Evolutionary conservation across 495 filamentous ascomycete genomes (phyloP), one percentile per base, ranked within the genome.

Genomic region (Neurospora cerealis): DNA sequence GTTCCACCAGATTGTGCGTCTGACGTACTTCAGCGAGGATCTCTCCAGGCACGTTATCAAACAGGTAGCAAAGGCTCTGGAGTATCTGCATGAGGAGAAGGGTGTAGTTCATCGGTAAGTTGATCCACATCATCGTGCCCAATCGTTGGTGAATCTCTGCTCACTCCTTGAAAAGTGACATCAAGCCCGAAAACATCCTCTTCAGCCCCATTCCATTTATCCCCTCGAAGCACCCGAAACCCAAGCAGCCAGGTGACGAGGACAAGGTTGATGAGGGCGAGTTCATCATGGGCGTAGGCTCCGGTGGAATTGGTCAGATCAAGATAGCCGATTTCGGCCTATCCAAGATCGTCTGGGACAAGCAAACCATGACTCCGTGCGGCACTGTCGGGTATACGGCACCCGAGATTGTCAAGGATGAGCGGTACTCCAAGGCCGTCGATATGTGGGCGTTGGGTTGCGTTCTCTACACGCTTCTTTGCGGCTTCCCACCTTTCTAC

Each of bases 381-480:
- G 96, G 96, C 40, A 99, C 96, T 4, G 96, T 98, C 72, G 96
- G 96, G 39, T 99, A 99, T 81, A 98, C 96, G 19, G 96, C 96
- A n/a, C 96, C 96, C 6, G 96, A 99, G 81, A 99, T 99, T 70
- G 96, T 99, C 71, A 98, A 98, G 83, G 96, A 99, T 83, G 96
- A 99, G 81, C 90, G 95, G 44, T 99, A 99, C 79, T 98, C 96
- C 8, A 99, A 98, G 85, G 95, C 93, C 77, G 96, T 99, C 48
- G 96, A 99, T 76, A 99, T 99, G 96, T 99, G 96, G 96, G 96
- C 96, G 15, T 82, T 99, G 44, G 96, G 96, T 13, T 99, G 96
- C 83, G 96, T 99, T 9, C 88, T 99, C 21, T 99, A 99, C 82
- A 99, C 96, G 0, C 85, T 99, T 5, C 89, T 99, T 34, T 99